Conservation (phyloP, 306 rosid species). For the Datisca glomerata region DNA sequence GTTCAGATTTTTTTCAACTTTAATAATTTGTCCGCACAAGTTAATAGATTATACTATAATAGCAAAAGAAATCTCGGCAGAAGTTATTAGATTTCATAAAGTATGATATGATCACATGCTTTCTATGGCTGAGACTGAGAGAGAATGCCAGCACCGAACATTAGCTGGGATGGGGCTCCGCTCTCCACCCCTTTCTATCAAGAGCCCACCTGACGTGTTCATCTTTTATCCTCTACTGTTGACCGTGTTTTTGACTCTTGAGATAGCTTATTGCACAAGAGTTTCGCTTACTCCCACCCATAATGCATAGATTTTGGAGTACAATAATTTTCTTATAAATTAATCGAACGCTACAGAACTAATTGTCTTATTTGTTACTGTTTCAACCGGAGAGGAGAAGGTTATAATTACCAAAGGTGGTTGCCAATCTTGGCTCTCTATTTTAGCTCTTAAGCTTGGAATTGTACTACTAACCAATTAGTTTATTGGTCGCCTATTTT, state of each 20-base stretch:
- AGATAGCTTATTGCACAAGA: not conserved
- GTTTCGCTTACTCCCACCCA: not conserved
- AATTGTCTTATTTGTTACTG: not conserved
- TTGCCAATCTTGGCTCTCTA: too few relatives aligned
- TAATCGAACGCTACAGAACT: not conserved
- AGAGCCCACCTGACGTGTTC: constrained; percentile 2
- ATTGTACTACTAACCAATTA: too few relatives aligned
- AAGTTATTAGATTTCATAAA: too few relatives aligned
- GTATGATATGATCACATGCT: too few relatives aligned
- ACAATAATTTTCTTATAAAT: not conserved
- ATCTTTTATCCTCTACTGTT: not conserved
- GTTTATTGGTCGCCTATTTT: not conserved
- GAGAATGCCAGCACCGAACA: too few relatives aligned
- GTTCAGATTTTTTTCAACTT: too few relatives aligned
- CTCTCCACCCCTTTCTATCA: not conserved
- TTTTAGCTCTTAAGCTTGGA: too few relatives aligned
- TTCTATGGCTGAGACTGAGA: too few relatives aligned
- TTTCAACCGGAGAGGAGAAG: not conserved
- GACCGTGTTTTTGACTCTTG: not conserved
- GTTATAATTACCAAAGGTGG: too few relatives aligned
- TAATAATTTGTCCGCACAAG: too few relatives aligned
- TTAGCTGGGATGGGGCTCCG: not conserved
- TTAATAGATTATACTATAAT: too few relatives aligned
- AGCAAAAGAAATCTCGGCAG: too few relatives aligned
- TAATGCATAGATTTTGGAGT: not conserved